These are phyloP conservation scores for Trichocomaceae sp. DNA, from an alignment of 2,329 filamentous ascomycete genomes.

Conservation along the genomic window DNA sequence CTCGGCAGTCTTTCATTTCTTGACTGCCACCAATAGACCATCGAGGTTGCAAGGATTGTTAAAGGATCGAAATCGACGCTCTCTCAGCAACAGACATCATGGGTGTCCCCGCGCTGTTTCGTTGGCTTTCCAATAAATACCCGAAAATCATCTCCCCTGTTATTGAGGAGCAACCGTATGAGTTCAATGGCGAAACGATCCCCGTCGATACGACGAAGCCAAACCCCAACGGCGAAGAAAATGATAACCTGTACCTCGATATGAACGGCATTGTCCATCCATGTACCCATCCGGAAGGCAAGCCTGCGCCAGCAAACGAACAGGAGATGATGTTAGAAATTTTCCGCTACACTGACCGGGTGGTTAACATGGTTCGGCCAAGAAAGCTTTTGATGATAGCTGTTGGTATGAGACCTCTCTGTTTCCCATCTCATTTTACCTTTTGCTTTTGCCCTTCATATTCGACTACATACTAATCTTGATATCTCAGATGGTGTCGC, in stretches of 20 bases:
- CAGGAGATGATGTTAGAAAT: conserved; percentile 99
- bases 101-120: conserved; percentile 91
- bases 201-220: conserved; percentile 77
- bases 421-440: background rate
- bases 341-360: conserved; percentile 96
- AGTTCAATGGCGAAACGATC: conserved; percentile 74
- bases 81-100: conserved; percentile 42
- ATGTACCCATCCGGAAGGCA: conserved; percentile 94
- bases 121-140: conserved; percentile 95
- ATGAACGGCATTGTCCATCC: conserved; percentile 99
- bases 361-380: conserved; percentile 97
- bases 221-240: conserved; percentile 96
- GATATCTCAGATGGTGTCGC: conserved; percentile 73
- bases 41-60: background rate
- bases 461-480: conserved; percentile 21
- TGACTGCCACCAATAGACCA: background rate
- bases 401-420: conserved; percentile 54
- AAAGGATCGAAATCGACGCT: background rate
- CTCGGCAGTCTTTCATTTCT: background rate
- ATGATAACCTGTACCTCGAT: conserved; percentile 95
- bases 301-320: conserved; percentile 82
- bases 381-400: conserved; percentile 96
- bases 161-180: conserved; percentile 73
- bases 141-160: conserved; percentile 94
- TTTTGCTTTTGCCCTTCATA: background rate